Base-by-base conservation (phyloP, 129 eudicot species). In the Erigeron canadensis region DNA sequence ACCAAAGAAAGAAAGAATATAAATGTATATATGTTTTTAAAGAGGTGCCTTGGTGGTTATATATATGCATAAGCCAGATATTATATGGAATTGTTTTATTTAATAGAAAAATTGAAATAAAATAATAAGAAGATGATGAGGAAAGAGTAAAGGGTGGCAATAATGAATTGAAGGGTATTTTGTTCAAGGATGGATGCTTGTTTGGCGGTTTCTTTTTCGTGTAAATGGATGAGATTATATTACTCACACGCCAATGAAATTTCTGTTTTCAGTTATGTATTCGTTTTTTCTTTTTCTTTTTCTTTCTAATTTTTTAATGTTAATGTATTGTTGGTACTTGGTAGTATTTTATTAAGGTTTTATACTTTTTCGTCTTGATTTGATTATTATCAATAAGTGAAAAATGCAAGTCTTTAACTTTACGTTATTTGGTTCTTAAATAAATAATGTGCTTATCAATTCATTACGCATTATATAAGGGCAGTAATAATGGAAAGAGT, bases 211-310 rank as follows among this genome's bases (percentile, higher is more conserved):
- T 65, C 72, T 34, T 47, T 45, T 46, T 43, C 54, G 73, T 60
- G 59, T 56, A 56, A 48, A 75, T 66, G 4, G 4, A 51, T 1
- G 47, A 0, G 79, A 54, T 16, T 23, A 44, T 56, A 65, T 66
- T 56, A 43, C 73, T 73, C 23, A 75, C 79, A 75, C 79, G 79
- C 79, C 73, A 75, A n/a, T 18, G 15, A 66, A 43, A 67, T 75
- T 75, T 75, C 67, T 10, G 67, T 75, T 75, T 66, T 66, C 67
- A 5, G 73, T 75, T 75, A 55, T 23, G 7, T 10, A 51, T 64
- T 41, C n/a, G n/a, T n/a, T 64, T 10, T 55, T n/a, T 8, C 18
- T 6, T 16, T 55, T 53, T 39, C n/a, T 69, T 18, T 6, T 66
- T 67, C 4, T 68, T 50, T 23, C 37, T 23, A 44, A 28, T 28